phyloP scores from a whole-genome alignment of 2,329 filamentous ascomycete species.

The Colletotrichum liriopes region DNA sequence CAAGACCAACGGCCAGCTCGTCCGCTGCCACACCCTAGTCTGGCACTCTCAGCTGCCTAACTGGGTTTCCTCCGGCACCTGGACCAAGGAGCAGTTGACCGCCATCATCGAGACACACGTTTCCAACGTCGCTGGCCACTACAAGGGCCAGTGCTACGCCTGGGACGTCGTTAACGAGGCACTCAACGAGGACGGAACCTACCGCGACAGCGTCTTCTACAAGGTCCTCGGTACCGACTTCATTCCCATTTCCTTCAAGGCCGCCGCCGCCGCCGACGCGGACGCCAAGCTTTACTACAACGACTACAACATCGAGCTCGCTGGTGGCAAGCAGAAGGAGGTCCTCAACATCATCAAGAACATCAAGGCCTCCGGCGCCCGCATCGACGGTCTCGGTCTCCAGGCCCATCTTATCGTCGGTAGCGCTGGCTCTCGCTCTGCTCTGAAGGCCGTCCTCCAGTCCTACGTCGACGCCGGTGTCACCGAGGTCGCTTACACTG shows the following conservation, averaged over 20 bases:
- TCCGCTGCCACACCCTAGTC: conserved; percentile 67
- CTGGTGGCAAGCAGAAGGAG: conserved; percentile 68
- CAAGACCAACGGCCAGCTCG: conserved; percentile 41
- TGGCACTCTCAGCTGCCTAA: conserved; percentile 62
- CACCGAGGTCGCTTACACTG: conserved; percentile 64
- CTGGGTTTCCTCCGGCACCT: conserved; percentile 59
- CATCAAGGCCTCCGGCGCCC: conserved; percentile 56
- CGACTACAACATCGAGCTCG: conserved; percentile 65
- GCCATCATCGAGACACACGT: conserved; percentile 67
- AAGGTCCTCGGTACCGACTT: conserved; percentile 61
- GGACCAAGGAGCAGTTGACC: conserved; percentile 53
- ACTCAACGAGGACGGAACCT: conserved; percentile 60
- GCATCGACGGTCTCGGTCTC: conserved; percentile 68
- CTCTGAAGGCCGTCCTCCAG: conserved; percentile 63
- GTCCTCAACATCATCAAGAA: conserved; percentile 53
- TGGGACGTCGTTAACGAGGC: conserved; percentile 70
- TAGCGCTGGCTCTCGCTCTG: conserved; percentile 57
- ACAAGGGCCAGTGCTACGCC: conserved; percentile 62
- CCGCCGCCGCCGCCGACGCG: conserved; percentile 59
- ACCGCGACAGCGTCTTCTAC: conserved; percentile 56
- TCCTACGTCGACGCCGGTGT: conserved; percentile 64
- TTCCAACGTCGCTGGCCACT: conserved; percentile 61
- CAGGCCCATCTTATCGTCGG: conserved; percentile 66
- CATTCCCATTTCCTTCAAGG: conserved; percentile 62
- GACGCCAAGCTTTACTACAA: conserved; percentile 57